Percentiles rank a stretch among this genome's conserved stretches.
Evolutionary conservation across 2,329 filamentous ascomycete genomes (phyloP).

Genomic region (Clathrospora elynae): DNA sequence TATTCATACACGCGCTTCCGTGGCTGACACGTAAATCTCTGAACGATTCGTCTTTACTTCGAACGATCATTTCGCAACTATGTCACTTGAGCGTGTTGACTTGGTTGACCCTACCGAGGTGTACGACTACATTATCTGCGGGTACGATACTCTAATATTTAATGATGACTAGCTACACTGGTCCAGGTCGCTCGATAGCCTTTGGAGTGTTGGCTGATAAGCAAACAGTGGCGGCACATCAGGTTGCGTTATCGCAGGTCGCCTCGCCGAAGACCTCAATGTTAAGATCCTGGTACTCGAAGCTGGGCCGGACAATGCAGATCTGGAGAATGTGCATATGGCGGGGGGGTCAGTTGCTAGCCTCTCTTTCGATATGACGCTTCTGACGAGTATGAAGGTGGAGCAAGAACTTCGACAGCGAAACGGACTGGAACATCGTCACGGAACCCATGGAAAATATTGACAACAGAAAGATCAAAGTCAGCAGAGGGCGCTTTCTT

Average conservation of each 20-base stretch:
- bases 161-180: rapidly evolving
- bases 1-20: too few species aligned
- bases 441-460: conserved; percentile 50
- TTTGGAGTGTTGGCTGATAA: not conserved
- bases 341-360: conserved; percentile 47
- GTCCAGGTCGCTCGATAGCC: not conserved
- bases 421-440: conserved; percentile 59
- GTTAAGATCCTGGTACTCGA: conserved; percentile 54
- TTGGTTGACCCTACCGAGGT: conserved; percentile 24
- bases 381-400: conserved; percentile 29
- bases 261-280: conserved; percentile 53
- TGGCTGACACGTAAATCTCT: too few species aligned
- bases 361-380: not conserved
- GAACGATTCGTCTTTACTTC: not conserved
- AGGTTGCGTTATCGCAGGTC: conserved; percentile 56
- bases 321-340: conserved; percentile 59
- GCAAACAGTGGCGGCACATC: conserved; percentile 52
- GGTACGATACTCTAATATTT: conserved; percentile 13
- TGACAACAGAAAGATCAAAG: conserved; percentile 54
- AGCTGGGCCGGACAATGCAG: conserved; percentile 52
- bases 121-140: conserved; percentile 38
- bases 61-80: conserved; percentile 1
- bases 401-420: conserved; percentile 55
- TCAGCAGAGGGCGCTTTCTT: conserved; percentile 57
- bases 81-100: conserved; percentile 27